A percentile compares a stretch with the other conserved stretches of the same genome.
phyloP scores from a whole-genome alignment of 495 filamentous ascomycete species.

The Thozetella sp. region DNA sequence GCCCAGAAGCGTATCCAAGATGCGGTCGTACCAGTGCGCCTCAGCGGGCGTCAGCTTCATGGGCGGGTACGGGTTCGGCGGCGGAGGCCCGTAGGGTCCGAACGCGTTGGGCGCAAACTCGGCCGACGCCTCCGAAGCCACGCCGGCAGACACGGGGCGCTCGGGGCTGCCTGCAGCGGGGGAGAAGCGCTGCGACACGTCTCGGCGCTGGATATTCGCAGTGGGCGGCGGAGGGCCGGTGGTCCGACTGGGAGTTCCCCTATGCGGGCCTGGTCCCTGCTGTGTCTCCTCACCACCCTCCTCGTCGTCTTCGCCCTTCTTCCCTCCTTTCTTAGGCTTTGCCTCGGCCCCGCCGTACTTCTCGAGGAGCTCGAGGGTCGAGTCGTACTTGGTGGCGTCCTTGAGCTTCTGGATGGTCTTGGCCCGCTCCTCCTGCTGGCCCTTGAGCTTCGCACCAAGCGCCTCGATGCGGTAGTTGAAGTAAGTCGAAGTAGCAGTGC shows the following conservation, averaged over 20 bases:
- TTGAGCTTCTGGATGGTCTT: constrained; percentile 94
- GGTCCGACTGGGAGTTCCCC: constrained; percentile 41
- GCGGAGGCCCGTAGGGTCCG: constrained; percentile 41
- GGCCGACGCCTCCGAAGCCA: constrained; percentile 28
- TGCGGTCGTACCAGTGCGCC: constrained; percentile 88
- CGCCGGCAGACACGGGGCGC: constrained; percentile 18
- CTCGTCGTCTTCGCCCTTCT: constrained; percentile 23
- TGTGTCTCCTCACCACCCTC: constrained; percentile 15
- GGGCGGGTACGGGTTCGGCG: constrained; percentile 38
- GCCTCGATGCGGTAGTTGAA: constrained; percentile 80
- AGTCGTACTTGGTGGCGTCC: constrained; percentile 90
- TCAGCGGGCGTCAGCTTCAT: constrained; percentile 43
- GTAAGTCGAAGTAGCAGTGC: constrained; percentile 61
- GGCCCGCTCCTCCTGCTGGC: constrained; percentile 73
- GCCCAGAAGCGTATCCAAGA: constrained; percentile 88
- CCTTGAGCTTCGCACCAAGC: constrained; percentile 68
- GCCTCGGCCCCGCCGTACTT: constrained; percentile 79
- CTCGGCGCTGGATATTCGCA: constrained; percentile 71
- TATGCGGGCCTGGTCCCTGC: constrained; percentile 13
- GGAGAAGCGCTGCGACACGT: constrained; percentile 1
- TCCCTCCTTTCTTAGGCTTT: constrained; percentile 42
- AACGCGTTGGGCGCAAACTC: constrained; percentile 62
- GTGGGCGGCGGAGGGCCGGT: constrained; percentile 76
- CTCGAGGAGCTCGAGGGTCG: constrained; percentile 88
- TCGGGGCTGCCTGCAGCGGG: constrained; percentile 14